Conservation (phyloP, 2,329 filamentous ascomycete species). For the Penicillium freii region DNA sequence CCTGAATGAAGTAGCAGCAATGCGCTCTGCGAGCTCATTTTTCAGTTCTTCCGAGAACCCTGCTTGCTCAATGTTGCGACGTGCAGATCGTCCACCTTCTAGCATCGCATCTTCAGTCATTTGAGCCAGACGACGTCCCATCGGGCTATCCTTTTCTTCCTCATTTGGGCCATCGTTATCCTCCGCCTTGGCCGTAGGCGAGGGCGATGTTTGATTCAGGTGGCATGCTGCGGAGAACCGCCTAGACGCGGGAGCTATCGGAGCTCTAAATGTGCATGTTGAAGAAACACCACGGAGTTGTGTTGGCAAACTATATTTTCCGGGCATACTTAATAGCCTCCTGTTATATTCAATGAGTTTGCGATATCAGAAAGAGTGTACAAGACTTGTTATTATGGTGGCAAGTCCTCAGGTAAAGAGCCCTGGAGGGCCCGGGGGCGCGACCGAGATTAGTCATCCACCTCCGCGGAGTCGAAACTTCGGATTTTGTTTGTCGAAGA, state of each 20-base stretch:
- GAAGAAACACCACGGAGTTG: slow-evolving; percentile 17
- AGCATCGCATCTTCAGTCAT: slow-evolving; percentile 61
- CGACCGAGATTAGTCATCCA: slow-evolving; percentile 31
- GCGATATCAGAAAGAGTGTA: not conserved
- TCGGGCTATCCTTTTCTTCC: slow-evolving; percentile 50
- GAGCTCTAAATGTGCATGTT: slow-evolving; percentile 12
- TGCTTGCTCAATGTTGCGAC: slow-evolving; percentile 58
- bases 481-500: slow-evolving; percentile 18
- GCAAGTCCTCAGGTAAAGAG: slow-evolving; percentile 3
- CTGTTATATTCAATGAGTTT: too few relatives aligned
- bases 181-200: slow-evolving; percentile 15
- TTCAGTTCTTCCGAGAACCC: slow-evolving; percentile 63
- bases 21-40: slow-evolving; percentile 56
- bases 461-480: slow-evolving; percentile 32
- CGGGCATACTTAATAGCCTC: slow-evolving; percentile 21
- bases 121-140: slow-evolving; percentile 57
- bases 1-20: slow-evolving; percentile 56
- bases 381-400: slow-evolving; percentile 4
- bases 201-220: slow-evolving; percentile 23
- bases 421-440: not conserved
- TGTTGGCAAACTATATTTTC: slow-evolving; percentile 15
- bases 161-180: slow-evolving; percentile 21
- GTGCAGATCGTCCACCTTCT: slow-evolving; percentile 54
- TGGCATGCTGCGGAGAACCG: slow-evolving; percentile 25
- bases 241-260: slow-evolving; percentile 14